A percentile compares a stretch with the other conserved stretches of the same genome.
Evolutionary conservation across 2,329 filamentous ascomycete species (phyloP).

Genomic region (Teratosphaeria epicoccoides): DNA sequence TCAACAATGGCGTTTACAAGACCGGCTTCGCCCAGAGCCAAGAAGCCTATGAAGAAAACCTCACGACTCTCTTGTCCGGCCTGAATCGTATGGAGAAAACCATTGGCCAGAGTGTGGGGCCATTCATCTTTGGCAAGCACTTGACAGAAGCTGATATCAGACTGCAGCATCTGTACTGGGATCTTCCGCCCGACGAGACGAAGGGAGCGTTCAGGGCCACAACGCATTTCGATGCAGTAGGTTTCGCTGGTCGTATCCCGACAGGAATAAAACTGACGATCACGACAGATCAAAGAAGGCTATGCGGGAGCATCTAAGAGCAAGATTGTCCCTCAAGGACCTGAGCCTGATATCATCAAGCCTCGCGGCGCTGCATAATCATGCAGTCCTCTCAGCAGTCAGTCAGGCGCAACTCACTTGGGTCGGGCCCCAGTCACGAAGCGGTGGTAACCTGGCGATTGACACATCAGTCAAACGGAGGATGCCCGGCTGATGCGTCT

Average conservation of each 20-base stretch:
- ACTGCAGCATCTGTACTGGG: conserved; percentile 43
- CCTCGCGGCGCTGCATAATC: conserved; percentile 2
- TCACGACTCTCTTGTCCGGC: conserved; percentile 60
- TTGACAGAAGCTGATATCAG: conserved; percentile 77
- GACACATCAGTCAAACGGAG: too few relatives aligned
- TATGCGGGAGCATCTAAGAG: conserved; percentile 13
- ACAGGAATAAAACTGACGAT: too few relatives aligned
- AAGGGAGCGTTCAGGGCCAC: conserved; percentile 36
- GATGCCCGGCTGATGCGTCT: too few relatives aligned
- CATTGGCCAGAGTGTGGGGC: conserved; percentile 43
- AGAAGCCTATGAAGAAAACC: conserved; percentile 68
- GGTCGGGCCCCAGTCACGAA: background rate
- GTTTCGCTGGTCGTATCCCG: background rate
- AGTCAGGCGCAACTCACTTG: too few relatives aligned
- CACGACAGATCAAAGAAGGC: conserved; percentile 16
- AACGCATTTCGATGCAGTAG: conserved; percentile 29
- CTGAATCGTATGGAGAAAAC: conserved; percentile 69
- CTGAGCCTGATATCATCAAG: conserved; percentile 15
- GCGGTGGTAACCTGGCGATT: too few relatives aligned
- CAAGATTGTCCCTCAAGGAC: conserved; percentile 16
- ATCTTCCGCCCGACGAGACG: conserved; percentile 30
- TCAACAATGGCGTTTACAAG: conserved; percentile 44
- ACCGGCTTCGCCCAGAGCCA: conserved; percentile 76
- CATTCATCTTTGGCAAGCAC: conserved; percentile 63
- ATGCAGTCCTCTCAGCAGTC: too few relatives aligned